Percentiles rank a stretch among this genome's conserved stretches.
Conservation (phyloP, 2,329 filamentous ascomycete genomes). For the Amesomyces nigricolor region DNA sequence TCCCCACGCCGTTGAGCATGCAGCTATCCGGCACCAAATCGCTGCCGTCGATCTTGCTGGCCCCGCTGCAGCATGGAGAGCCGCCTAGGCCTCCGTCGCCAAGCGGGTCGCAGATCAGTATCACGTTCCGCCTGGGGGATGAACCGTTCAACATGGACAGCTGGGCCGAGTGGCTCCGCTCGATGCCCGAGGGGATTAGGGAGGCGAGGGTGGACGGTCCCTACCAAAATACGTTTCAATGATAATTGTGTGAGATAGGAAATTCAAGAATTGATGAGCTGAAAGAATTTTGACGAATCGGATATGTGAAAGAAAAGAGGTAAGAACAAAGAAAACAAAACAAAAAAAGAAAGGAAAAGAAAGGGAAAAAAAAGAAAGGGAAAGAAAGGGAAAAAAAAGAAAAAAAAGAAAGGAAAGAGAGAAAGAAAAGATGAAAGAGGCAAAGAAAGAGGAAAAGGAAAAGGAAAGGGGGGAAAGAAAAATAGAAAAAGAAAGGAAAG, state of each 20-base stretch:
- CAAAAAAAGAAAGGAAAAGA: no score
- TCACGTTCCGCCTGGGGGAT: constrained; percentile 47
- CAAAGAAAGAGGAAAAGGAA: neutral
- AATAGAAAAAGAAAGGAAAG: neutral
- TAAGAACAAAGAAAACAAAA: no score
- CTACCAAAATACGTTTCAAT: constrained; percentile 38
- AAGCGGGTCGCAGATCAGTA: constrained; percentile 42
- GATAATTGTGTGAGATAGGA: constrained; percentile 20
- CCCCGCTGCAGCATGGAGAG: constrained; percentile 41
- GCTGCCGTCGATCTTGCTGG: constrained; percentile 51
- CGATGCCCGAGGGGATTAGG: constrained; percentile 52
- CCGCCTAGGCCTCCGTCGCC: constrained; percentile 35
- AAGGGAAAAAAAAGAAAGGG: no score
- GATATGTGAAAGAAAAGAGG: no score
- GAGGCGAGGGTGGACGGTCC: constrained; percentile 52
- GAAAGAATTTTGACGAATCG: no score
- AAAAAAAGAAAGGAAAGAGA: no score
- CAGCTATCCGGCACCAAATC: constrained; percentile 50
- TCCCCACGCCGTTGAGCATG: constrained; percentile 50
- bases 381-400: no score
- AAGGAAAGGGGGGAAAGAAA: neutral
- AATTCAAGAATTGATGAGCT: neutral
- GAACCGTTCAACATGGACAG: constrained; percentile 47
- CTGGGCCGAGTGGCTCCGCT: constrained; percentile 54
- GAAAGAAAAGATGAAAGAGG: no score